phyloP scores from a whole-genome alignment of 371 early-diverging fungal genomes.

The Mucor ambiguus region DNA sequence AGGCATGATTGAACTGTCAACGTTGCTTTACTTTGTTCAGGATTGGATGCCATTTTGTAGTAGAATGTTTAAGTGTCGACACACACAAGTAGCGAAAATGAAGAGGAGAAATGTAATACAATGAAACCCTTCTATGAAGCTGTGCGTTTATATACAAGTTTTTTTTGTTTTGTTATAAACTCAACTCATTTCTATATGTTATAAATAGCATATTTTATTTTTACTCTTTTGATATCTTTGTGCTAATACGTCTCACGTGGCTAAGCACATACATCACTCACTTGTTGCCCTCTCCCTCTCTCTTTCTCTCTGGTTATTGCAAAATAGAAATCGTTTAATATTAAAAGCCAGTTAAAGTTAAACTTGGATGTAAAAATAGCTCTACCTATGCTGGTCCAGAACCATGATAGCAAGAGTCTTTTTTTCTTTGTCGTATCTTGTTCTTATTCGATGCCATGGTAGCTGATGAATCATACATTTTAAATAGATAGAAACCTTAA shows the following conservation, averaged over 20 bases:
- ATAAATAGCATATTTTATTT: not conserved
- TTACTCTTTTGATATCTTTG: not conserved
- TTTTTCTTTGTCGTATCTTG: not conserved
- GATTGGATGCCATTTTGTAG: not conserved
- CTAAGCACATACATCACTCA: not conserved
- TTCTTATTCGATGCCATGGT: not conserved
- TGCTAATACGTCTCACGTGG: not conserved
- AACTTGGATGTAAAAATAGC: not conserved
- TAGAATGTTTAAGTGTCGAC: not conserved
- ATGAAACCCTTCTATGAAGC: not conserved
- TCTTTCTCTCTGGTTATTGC: not conserved
- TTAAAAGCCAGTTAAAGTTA: not conserved
- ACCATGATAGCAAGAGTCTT: not conserved
- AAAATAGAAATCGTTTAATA: not conserved
- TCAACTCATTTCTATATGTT: not conserved
- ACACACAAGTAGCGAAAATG: not conserved
- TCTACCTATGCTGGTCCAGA: not conserved
- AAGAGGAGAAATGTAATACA: not conserved
- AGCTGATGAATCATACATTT: not conserved
- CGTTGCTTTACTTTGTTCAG: not conserved
- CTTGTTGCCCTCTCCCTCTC: not conserved
- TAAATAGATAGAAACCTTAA: not conserved
- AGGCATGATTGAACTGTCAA: not conserved
- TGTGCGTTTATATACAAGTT: not conserved
- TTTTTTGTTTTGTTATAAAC: not conserved